Evolutionary conservation across 2,329 filamentous ascomycete species (phyloP), one percentile per base, ranked within the genome.

Genomic region (Cercospora brassicicola): DNA sequence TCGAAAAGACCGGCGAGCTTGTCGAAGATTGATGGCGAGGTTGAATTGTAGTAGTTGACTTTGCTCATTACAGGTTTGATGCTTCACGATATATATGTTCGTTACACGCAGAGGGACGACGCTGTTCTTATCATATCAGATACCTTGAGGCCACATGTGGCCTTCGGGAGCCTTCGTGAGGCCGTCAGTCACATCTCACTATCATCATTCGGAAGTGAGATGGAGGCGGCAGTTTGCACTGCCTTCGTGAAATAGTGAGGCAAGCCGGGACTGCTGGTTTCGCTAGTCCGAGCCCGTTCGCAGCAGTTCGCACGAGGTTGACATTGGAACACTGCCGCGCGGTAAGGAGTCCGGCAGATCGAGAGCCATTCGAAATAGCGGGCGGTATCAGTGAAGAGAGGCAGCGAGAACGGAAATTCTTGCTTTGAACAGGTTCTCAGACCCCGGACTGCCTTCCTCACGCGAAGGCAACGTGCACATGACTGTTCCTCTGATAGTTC

Each of bases 1-100:
- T 63, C 61, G 26, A 63, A 55, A 11, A 55, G 28, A 20, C 42
- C 61, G 36, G 45, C 61, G 6, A 63, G 61, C 48, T 63, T 63
- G 30, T 39, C 53, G 61, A 63, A 63, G 42, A 63, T 53, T 23
- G 61, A 63, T 15, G 61, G 61, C 4, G 61, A 26, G 20, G 26
- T 6, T 15, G 26, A 33, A 15, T 26, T n/a, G 8, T 39, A 53
- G 42, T 53, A 55, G 28, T 62, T 31, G 26, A 9, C 36, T 56
- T n/a, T 63, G 48, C 42, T 63, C 61, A 63, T 63, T 26, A 55
- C 61, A 55, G n/a, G 10, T 15, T 7, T 23, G 28, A 59, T 36
- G 18, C 31, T 59, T 36, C 28, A 59, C 55, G 31, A 59, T 23
- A 23, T 48, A 48, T 26, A 5, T 7, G 4, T 13, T 8, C 13